Conservation (phyloP, 169 alveolate species). For the Pseudocohnilembus persalinus region DNA sequence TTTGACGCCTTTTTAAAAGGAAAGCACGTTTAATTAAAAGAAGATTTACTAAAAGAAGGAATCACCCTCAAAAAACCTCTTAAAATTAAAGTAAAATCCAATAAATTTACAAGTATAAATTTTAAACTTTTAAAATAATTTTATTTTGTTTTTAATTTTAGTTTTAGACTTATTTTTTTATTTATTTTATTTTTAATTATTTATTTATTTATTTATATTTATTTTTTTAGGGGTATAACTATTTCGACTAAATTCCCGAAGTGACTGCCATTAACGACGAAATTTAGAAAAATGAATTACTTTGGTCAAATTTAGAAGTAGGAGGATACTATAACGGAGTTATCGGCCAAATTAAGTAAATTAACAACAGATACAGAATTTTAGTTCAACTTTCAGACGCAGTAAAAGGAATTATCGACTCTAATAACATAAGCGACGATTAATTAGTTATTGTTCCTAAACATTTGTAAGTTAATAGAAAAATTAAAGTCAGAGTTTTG, state of each 20-base stretch:
- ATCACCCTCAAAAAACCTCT: too few relatives aligned
- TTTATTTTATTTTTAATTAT: too few relatives aligned
- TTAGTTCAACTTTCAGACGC: slow-evolving; percentile 59
- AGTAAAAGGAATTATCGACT: slow-evolving; percentile 54
- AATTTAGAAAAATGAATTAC: background rate
- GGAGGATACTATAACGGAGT: slow-evolving; percentile 29
- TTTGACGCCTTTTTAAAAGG: slow-evolving; percentile 6
- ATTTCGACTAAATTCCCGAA: slow-evolving; percentile 54
- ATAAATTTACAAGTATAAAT: too few relatives aligned
- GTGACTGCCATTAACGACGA: slow-evolving; percentile 30
- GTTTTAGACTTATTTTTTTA: too few relatives aligned
- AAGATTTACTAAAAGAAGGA: slow-evolving; percentile 13
- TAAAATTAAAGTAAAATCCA: too few relatives aligned
- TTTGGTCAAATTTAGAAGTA: slow-evolving; percentile 32
- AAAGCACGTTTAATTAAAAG: slow-evolving; percentile 1
- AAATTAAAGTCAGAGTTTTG: slow-evolving; percentile 65
- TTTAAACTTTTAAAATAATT: too few relatives aligned
- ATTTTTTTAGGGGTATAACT: slow-evolving; percentile 55
- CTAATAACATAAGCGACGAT: slow-evolving; percentile 66
- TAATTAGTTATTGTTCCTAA: slow-evolving; percentile 52
- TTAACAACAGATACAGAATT: slow-evolving; percentile 40
- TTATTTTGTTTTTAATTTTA: too few relatives aligned
- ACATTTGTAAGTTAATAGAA: slow-evolving; percentile 47
- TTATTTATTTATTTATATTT: too few relatives aligned
- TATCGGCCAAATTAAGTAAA: slow-evolving; percentile 38